A percentile compares a stretch with the other conserved stretches of the same genome.
These are phyloP conservation scores for Bertia moriformis DNA, from an alignment of 2,329 filamentous ascomycete species.

Conservation along the genomic window DNA sequence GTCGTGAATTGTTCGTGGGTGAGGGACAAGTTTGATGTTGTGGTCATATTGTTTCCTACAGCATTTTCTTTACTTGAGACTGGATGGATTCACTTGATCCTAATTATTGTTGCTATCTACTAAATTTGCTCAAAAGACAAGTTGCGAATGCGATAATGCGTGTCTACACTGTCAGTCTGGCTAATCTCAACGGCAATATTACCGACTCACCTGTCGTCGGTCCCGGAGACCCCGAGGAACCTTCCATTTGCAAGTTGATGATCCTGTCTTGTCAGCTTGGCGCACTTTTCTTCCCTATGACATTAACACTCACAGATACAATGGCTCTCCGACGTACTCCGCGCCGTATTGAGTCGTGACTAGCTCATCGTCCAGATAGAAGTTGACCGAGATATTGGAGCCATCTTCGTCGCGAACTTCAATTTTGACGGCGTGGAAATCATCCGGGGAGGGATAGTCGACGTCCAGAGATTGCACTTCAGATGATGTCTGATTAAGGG, in stretches of 20 bases:
- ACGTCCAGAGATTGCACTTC: conserved; percentile 30
- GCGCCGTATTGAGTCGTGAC: conserved; percentile 33
- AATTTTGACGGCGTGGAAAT: conserved; percentile 33
- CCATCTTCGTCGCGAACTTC: conserved; percentile 35
- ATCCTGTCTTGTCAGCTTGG: conserved; percentile 14
- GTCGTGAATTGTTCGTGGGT: no score
- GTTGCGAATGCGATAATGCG: background rate
- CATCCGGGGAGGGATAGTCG: conserved; percentile 24
- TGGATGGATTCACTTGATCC: no score
- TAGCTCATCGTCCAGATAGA: conserved; percentile 34
- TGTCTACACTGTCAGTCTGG: background rate
- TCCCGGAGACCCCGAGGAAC: conserved; percentile 25
- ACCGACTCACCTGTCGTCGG: conserved; percentile 12
- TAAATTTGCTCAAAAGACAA: conserved; percentile 1
- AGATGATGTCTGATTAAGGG: conserved; percentile 18
- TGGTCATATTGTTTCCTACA: no score
- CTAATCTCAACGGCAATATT: no score
- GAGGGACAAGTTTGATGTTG: no score
- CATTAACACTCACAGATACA: conserved; percentile 22
- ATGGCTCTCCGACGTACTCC: conserved; percentile 29
- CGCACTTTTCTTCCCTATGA: background rate
- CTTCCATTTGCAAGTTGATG: conserved; percentile 29
- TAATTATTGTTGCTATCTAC: no score
- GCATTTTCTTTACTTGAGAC: no score
- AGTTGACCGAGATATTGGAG: conserved; percentile 32